phyloP scores from a whole-genome alignment of 441 rosid species.

The Populus hybrid region DNA sequence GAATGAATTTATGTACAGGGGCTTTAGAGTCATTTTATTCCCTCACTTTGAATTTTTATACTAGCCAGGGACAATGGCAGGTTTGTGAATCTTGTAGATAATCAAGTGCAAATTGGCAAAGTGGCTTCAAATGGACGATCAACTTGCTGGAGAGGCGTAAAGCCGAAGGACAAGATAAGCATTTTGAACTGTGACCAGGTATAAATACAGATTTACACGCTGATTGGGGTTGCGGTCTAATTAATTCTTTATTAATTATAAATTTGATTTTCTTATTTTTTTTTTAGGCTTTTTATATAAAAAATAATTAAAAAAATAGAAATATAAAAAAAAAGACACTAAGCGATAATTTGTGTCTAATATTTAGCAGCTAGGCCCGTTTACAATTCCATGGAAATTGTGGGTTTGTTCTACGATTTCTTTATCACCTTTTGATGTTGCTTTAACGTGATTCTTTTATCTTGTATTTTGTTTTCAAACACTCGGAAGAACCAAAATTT shows the following conservation, averaged over 20 bases:
- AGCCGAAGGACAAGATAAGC: constrained; percentile 21
- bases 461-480: neutral
- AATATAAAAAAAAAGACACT: too few species aligned
- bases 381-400: neutral
- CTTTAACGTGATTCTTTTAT: constrained; percentile 30
- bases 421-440: neutral
- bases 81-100: neutral
- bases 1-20: neutral
- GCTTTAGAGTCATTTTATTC: neutral
- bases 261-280: too few species aligned
- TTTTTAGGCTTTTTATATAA: too few species aligned
- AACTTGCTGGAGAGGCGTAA: constrained; percentile 11
- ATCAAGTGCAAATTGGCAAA: neutral
- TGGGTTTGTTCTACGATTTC: neutral
- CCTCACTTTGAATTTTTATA: neutral
- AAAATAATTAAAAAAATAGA: neutral
- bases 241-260: too few species aligned
- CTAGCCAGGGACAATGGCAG: neutral
- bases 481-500: neutral
- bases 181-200: neutral
- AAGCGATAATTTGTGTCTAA: too few species aligned
- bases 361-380: neutral
- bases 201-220: neutral
- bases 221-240: too few species aligned
- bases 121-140: neutral